Evolutionary conservation across 768 basidiomycete species (phyloP), one percentile per base, ranked within the genome.

Genomic region (Zangia roseola): DNA sequence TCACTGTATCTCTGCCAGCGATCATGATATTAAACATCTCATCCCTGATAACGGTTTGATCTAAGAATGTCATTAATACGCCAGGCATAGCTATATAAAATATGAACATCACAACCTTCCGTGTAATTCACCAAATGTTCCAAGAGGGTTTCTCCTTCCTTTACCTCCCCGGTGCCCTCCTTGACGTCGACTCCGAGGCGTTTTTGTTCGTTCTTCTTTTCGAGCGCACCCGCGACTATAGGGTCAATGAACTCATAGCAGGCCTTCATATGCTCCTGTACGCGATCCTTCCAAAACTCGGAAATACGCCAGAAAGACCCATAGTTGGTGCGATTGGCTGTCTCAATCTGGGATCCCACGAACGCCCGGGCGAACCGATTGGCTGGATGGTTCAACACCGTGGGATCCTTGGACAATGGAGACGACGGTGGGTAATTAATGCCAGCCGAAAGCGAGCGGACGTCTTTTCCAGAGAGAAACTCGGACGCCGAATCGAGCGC

Each of bases 401-500:
- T 28, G n/a, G 51, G 42, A 24, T 57, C 58, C 54, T 55, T 57
- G 37, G 45, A 65, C 39, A 56, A 53, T 35, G 52, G 60, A 42
- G 47, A 61, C 21, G 52, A 52, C 0, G 47, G 57, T 34, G 67
- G 72, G 51, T 59, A 74, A 26, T 55, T 52, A 31, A 78, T 69
- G 14, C 73, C 71, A 12, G 71, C 71, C 0, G 67, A 61, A 26
- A 75, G 63, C 0, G 67, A 68, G 31, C 68, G 25, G 10, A 73
- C 74, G 17, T 69, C 59, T 14, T 60, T 59, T 25, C 80, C 78
- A 49, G 81, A 80, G 10, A 82, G 69, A 56, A 83, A 82, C 21
- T 78, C 77, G 0, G 80, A 76, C 0, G 79, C 79, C 1, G 78
- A 79, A 56, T 84, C 82, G 28, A 84, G 62, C 1, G 81, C 80